These are phyloP conservation scores for Scheffersomyces titani DNA, from an alignment of 1,139 yeast species.

Conservation along the genomic window DNA sequence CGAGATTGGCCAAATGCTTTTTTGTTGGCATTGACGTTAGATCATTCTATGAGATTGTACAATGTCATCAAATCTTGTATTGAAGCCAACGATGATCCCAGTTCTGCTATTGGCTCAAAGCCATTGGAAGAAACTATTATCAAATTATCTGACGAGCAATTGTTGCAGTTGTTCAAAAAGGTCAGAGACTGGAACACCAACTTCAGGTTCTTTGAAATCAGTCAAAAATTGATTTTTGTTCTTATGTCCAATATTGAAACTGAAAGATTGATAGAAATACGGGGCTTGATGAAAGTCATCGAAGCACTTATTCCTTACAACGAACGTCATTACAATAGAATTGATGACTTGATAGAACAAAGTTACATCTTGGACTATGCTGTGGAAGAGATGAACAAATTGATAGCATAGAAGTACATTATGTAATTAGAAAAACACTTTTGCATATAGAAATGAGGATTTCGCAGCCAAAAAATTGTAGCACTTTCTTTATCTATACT, in stretches of 20 bases:
- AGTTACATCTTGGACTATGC: constrained; percentile 86
- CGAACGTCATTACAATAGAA: constrained; percentile 76
- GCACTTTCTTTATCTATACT: neutral
- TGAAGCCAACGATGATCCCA: constrained; percentile 42
- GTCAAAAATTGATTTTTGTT: constrained; percentile 74
- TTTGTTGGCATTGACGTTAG: constrained; percentile 75
- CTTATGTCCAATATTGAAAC: constrained; percentile 57
- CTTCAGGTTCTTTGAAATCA: constrained; percentile 73
- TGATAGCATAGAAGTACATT: constrained; percentile 13
- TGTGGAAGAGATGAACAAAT: constrained; percentile 70
- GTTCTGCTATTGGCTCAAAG: constrained; percentile 57
- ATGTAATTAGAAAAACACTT: neutral
- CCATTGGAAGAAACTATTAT: constrained; percentile 68
- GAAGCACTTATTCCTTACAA: constrained; percentile 82
- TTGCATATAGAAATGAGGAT: neutral
- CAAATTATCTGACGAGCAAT: constrained; percentile 58
- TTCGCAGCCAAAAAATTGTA: neutral
- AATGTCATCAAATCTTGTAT: constrained; percentile 62
- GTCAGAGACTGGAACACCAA: constrained; percentile 95
- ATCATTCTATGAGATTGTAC: constrained; percentile 84
- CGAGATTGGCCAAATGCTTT: constrained; percentile 91
- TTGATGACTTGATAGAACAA: constrained; percentile 80
- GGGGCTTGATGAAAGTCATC: constrained; percentile 67
- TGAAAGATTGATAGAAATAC: constrained; percentile 59
- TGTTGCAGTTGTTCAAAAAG: constrained; percentile 63